A percentile compares a stretch with the other conserved stretches of the same genome.
Conservation (phyloP, 345 rosid species). For the Brassica juncea region DNA sequence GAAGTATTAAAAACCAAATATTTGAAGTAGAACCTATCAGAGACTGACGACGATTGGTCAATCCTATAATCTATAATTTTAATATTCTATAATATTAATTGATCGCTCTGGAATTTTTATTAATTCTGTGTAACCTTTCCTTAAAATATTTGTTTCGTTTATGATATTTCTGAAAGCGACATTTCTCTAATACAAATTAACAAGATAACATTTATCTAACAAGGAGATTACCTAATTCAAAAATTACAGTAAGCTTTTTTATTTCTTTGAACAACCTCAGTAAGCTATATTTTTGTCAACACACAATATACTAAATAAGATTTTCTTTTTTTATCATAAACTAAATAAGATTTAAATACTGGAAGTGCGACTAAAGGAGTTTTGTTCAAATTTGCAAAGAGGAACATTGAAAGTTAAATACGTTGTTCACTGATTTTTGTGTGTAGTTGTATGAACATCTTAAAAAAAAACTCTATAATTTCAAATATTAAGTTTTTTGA, state of each 20-base stretch:
- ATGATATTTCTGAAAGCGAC: slow-evolving; percentile 2
- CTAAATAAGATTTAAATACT: background rate
- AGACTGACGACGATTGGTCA: slow-evolving; percentile 9
- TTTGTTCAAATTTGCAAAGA: background rate
- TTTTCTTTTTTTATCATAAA: too few relatives aligned
- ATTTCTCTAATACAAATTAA: slow-evolving; percentile 15
- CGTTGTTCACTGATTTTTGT: background rate
- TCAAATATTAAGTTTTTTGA: too few relatives aligned
- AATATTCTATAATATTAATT: slow-evolving; percentile 16
- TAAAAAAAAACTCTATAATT: too few relatives aligned
- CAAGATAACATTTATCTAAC: slow-evolving; percentile 2
- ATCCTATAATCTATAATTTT: background rate
- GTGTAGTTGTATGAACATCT: too few relatives aligned
- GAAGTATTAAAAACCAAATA: slow-evolving; percentile 3
- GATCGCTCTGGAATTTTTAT: background rate
- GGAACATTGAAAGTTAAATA: background rate
- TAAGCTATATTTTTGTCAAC: background rate
- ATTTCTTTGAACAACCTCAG: too few relatives aligned
- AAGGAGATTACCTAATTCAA: slow-evolving; percentile 9
- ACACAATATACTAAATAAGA: background rate
- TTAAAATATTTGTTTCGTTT: background rate
- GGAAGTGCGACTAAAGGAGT: background rate
- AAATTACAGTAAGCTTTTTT: background rate
- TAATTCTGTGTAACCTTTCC: background rate
- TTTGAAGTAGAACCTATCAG: background rate